Percentiles rank a stretch among this genome's conserved stretches.
phyloP scores from a whole-genome alignment of 2,329 filamentous ascomycete species.

The Sarocladium oryzae region DNA sequence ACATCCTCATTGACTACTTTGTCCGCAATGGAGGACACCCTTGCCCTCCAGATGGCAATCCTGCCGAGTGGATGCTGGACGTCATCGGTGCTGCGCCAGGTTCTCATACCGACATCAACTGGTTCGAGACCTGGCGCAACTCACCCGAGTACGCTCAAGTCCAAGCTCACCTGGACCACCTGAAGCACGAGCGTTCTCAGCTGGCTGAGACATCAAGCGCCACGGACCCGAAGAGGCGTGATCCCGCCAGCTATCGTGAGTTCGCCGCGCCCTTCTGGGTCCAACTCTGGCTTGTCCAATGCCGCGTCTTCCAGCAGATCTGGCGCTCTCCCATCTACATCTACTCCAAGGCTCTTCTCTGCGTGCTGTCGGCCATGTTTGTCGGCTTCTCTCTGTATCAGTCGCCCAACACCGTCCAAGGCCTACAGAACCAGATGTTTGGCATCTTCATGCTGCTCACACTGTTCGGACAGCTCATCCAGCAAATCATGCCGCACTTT shows the following conservation, averaged over 20 bases:
- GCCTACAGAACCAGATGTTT: constrained; percentile 82
- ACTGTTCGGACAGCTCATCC: constrained; percentile 72
- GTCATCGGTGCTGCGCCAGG: constrained; percentile 59
- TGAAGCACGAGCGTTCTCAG: constrained; percentile 47
- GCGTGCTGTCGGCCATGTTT: constrained; percentile 60
- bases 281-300: constrained; percentile 63
- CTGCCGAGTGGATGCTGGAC: constrained; percentile 73
- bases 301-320: constrained; percentile 83
- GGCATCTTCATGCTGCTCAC: constrained; percentile 78
- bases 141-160: constrained; percentile 51
- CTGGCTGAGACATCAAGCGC: constrained; percentile 18
- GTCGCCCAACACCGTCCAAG: constrained; percentile 65
- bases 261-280: constrained; percentile 69
- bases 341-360: constrained; percentile 71
- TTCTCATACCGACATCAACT: constrained; percentile 57
- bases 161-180: constrained; percentile 47
- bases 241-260: constrained; percentile 54
- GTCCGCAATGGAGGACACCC: constrained; percentile 60
- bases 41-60: constrained; percentile 66
- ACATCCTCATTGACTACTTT: constrained; percentile 66
- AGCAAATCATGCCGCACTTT: constrained; percentile 82
- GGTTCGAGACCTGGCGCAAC: constrained; percentile 56
- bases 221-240: constrained; percentile 21
- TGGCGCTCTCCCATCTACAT: constrained; percentile 88
- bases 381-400: constrained; percentile 78